Conservation (phyloP, 345 rosid species). For the Mangifera indica region DNA sequence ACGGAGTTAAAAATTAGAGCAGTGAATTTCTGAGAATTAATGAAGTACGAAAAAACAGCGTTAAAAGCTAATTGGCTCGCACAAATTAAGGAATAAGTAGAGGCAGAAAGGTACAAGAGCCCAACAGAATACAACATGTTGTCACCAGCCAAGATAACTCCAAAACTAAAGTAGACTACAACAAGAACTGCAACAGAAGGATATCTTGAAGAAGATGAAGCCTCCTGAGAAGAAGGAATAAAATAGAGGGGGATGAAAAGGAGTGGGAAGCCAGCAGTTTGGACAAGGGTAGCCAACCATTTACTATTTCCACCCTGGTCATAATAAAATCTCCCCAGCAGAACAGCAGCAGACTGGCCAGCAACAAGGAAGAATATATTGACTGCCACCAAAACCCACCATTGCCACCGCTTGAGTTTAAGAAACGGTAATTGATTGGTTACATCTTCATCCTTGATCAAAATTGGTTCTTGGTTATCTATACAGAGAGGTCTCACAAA, state of each 20-base stretch:
- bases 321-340: conserved; percentile 64
- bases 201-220: conserved; percentile 36
- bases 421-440: conserved; percentile 21
- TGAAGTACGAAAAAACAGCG: conserved; percentile 35
- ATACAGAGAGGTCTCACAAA: conserved; percentile 14
- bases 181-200: conserved; percentile 35
- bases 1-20: conserved; percentile 31
- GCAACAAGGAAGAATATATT: conserved; percentile 45
- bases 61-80: conserved; percentile 38
- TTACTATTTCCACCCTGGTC: conserved; percentile 65
- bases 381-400: conserved; percentile 58
- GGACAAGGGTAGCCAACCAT: conserved; percentile 69
- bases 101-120: conserved; percentile 37
- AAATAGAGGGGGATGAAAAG: conserved; percentile 53
- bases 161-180: conserved; percentile 51
- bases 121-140: conserved; percentile 25
- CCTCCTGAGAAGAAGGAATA: conserved; percentile 37
- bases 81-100: conserved; percentile 26
- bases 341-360: conserved; percentile 69
- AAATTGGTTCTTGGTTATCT: conserved; percentile 37
- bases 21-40: conserved; percentile 38
- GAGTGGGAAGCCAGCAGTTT: conserved; percentile 69
- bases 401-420: conserved; percentile 48
- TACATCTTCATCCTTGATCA: conserved; percentile 23
- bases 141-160: conserved; percentile 60